Evolutionary conservation across 176 grass and related monocot genomes (phyloP), one percentile per base, ranked within the genome.

Genomic region (Cenchrus americanus): DNA sequence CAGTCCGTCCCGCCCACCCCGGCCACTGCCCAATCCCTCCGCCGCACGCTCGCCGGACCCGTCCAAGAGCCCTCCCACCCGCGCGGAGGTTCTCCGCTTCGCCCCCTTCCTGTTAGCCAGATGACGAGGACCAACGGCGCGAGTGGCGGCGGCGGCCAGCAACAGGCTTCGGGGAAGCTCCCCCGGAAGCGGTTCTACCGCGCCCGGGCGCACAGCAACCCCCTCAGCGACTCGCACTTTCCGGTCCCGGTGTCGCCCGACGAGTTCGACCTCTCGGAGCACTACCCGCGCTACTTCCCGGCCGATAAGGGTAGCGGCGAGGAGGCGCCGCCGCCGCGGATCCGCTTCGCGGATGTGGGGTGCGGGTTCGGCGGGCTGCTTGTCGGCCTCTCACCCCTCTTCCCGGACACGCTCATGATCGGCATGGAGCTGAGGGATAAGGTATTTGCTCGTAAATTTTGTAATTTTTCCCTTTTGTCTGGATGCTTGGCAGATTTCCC

Each of bases 371-470:
- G 89, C 0, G 94, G 94, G 42, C 34, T 99, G 80, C 93, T 99
- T 0, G 87, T 96, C 7, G 80, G 87, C 22, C 84, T 99, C 18
- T 99, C 96, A 2, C 89, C 89, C 5, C 87, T 94, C 50, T 94
- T 98, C 81, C 96, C 89, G 0, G 91, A 95, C 70, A 92, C 84
- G 74, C 89, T 98, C 46, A 99, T 99, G 91, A 93, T 99, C 26
- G 96, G 96, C 63, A 99, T 99, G 96, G 91, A 98, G 83, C 91
- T 98, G 0, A 90, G 93, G 74, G 96, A 98, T 52, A 98, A 95
- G 92, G 96, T 92, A 85, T 69, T 59, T 5, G 18, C 50, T 11
- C 24, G 23, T n/a, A 27, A 8, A 63, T 41, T 43, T 70, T 71
- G 12, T 42, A 18, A 6, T 15, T 15, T 14, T 26, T 24, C 26